These are phyloP conservation scores for Perkinsus marinus DNA, from an alignment of 169 alveolate species.

Conservation along the genomic window DNA sequence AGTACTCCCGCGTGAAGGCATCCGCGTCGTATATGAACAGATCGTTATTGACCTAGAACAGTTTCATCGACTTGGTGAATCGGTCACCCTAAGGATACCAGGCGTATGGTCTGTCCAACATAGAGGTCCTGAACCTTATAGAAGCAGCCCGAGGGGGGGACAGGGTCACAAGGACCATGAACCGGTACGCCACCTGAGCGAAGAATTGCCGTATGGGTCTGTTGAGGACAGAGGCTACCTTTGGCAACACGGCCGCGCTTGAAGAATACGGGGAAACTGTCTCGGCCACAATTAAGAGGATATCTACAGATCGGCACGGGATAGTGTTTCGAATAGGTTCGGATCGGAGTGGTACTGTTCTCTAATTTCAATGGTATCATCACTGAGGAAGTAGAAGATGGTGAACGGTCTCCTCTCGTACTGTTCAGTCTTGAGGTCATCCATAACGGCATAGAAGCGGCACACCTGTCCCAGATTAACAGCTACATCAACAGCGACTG, in stretches of 20 bases:
- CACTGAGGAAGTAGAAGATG: slow-evolving; percentile 10
- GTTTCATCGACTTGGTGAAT: too few relatives aligned
- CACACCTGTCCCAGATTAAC: slow-evolving; percentile 6
- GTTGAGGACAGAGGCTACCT: background rate
- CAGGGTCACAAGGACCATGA: background rate
- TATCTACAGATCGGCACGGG: background rate
- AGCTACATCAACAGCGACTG: background rate
- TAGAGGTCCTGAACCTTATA: background rate
- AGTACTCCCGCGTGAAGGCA: slow-evolving; percentile 14
- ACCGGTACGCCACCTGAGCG: background rate
- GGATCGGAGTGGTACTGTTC: background rate
- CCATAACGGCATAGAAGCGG: slow-evolving; percentile 13
- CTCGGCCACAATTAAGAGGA: slow-evolving; percentile 10
- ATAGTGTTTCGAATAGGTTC: background rate
- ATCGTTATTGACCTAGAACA: background rate
- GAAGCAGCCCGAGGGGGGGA: background rate
- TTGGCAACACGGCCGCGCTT: slow-evolving; percentile 5
- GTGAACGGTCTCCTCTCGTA: slow-evolving; percentile 15
- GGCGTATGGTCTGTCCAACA: background rate
- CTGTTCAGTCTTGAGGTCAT: slow-evolving; percentile 10
- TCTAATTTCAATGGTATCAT: slow-evolving; percentile 10
- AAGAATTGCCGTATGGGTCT: background rate
- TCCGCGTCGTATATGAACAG: slow-evolving; percentile 17
- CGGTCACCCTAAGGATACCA: too few relatives aligned
- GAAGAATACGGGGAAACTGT: slow-evolving; percentile 11